Evolutionary conservation across 208 protist species (phyloP), one percentile per base, ranked within the genome.

Genomic region (Wallacemonas sp.): DNA sequence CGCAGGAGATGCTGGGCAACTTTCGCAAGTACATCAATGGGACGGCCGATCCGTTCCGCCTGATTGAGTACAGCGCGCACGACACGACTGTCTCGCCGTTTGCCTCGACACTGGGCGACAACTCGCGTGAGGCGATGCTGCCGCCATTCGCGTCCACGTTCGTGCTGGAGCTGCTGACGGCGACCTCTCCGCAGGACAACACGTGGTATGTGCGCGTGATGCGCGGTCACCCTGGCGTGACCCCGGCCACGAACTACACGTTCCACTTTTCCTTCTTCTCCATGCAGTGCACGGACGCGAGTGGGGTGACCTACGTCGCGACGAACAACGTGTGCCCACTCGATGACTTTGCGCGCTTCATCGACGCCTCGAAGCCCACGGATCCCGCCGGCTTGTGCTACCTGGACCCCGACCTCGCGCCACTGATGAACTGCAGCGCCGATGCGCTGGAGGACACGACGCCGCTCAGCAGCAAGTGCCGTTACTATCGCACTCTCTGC

Each of bases 31-130:
- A 81, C 63, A 63, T 75, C 61, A 46, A 68, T 19, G 33, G 33
- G 33, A 26, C 38, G 1, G 67, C 44, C 21, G 52, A 68, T n/a
- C 65, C 69, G 19, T 76, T 77, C 75, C 76, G 76, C 38, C 57
- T 92, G 48, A 77, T 81, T 38, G 66, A 92, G 62, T 92, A 92
- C 82, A 92, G 86, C 46, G 78, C 80, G 8, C 82, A 92, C 71
- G 86, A 88, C 78, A 87, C 67, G 34, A 87, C 82, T 4, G 63
- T 92, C 47, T 57, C 72, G 14, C 77, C 86, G 24, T 67, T 89
- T 24, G 67, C 80, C 27, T 65, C 69, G 8, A 83, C 80, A 2
- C 70, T 92, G 2, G 77, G 76, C 32, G 78, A 84, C 44, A 36
- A 46, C 36, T 78, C 74, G 6, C 30, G 47, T 16, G 65, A 61